Percentiles rank a stretch among this genome's conserved stretches.
Conservation (phyloP, 257 asterid genomes). For the Solanum peruvianum region DNA sequence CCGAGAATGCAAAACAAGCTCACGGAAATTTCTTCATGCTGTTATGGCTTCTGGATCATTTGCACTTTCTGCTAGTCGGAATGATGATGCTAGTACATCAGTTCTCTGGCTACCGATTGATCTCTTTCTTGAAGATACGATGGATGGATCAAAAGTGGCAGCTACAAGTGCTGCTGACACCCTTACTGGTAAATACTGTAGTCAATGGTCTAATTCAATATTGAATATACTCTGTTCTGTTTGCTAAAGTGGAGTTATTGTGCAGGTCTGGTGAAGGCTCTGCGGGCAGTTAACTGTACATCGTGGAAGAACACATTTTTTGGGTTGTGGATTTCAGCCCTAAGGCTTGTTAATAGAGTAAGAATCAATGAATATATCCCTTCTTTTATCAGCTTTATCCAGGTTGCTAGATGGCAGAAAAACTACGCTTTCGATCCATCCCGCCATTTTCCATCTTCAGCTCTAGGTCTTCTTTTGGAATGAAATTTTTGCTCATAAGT, state of each 20-base stretch:
- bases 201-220: not conserved
- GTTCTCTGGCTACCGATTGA: slow-evolving; percentile 95
- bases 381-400: not conserved
- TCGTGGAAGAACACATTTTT: slow-evolving; percentile 95
- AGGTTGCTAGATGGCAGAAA: not conserved
- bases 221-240: not conserved
- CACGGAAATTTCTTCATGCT: slow-evolving; percentile 55
- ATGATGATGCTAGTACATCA: slow-evolving; percentile 46
- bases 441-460: not conserved
- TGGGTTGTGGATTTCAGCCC: slow-evolving; percentile 85
- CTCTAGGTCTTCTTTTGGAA: not conserved
- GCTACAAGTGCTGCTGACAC: slow-evolving; percentile 80
- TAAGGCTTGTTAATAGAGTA: slow-evolving; percentile 95
- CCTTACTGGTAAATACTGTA: slow-evolving; percentile 40
- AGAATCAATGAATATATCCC: slow-evolving; percentile 4
- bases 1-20: slow-evolving; percentile 62
- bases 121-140: slow-evolving; percentile 77
- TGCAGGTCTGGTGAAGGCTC: slow-evolving; percentile 84
- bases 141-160: slow-evolving; percentile 73
- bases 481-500: not conserved
- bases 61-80: slow-evolving; percentile 43
- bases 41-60: slow-evolving; percentile 44
- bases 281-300: slow-evolving; percentile 68
- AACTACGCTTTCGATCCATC: not conserved
- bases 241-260: slow-evolving; percentile 6